Percentiles rank a stretch among this genome's conserved stretches.
These are phyloP conservation scores for Beauveria sp. DNA, from an alignment of 2,329 filamentous ascomycete genomes.

Conservation along the genomic window DNA sequence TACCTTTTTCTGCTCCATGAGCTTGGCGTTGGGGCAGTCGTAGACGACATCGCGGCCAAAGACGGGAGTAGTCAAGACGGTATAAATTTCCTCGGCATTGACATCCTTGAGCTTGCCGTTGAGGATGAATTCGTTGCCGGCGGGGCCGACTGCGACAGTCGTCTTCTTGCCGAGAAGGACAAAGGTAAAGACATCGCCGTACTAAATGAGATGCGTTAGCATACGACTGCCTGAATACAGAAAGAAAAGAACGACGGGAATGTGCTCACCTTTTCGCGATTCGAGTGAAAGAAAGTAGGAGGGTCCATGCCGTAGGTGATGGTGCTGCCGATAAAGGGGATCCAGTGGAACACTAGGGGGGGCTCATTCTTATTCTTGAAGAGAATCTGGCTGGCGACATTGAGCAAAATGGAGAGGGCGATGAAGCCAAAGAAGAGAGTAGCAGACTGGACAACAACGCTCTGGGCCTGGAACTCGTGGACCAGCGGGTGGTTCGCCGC, in stretches of 20 bases:
- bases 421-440: slow-evolving; percentile 37
- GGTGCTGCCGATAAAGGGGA: slow-evolving; percentile 82
- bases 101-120: slow-evolving; percentile 88
- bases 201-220: slow-evolving; percentile 42
- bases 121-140: slow-evolving; percentile 84
- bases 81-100: slow-evolving; percentile 85
- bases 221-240: neutral
- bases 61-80: slow-evolving; percentile 60
- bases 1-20: slow-evolving; percentile 96
- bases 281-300: slow-evolving; percentile 73
- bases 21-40: slow-evolving; percentile 81
- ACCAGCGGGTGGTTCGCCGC: slow-evolving; percentile 40
- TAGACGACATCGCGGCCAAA: slow-evolving; percentile 86
- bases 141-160: slow-evolving; percentile 73
- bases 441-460: slow-evolving; percentile 39
- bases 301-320: slow-evolving; percentile 93
- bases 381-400: slow-evolving; percentile 72
- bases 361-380: slow-evolving; percentile 77
- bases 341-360: slow-evolving; percentile 72
- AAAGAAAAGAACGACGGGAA: neutral
- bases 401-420: slow-evolving; percentile 58
- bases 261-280: slow-evolving; percentile 61
- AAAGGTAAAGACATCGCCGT: slow-evolving; percentile 87
- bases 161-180: slow-evolving; percentile 83
- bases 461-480: slow-evolving; percentile 42